Conservation (phyloP, 148 eudicot genomes). For the Vaccinium corymbosum region DNA sequence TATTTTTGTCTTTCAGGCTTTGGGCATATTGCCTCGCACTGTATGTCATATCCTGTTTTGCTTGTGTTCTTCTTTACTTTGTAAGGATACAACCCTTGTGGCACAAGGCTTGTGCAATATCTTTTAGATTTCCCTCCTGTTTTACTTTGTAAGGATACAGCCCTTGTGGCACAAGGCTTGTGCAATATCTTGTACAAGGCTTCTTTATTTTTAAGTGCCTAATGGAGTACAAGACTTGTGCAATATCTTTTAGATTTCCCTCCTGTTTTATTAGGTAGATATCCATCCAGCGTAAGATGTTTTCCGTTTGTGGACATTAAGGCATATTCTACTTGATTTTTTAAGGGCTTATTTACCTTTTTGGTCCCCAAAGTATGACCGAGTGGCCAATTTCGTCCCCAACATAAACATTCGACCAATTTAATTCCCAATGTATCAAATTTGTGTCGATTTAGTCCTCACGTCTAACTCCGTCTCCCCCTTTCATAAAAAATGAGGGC, state of each 20-base stretch:
- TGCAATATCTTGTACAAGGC: too few relatives aligned
- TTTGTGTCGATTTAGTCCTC: too few relatives aligned
- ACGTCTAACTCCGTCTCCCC: too few relatives aligned
- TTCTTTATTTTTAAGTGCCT: too few relatives aligned
- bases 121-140: neutral
- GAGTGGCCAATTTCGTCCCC: too few relatives aligned
- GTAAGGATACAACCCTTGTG: constrained; percentile 50
- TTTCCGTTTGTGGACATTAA: constrained; percentile 12
- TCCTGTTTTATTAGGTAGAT: neutral
- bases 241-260: neutral
- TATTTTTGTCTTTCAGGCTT: constrained; percentile 52
- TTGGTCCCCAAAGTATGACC: too few relatives aligned
- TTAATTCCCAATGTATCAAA: too few relatives aligned
- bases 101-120: neutral
- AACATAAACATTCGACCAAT: too few relatives aligned
- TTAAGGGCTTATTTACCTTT: constrained; percentile 12
- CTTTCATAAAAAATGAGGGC: too few relatives aligned
- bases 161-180: too few relatives aligned
- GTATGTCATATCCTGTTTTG: constrained; percentile 60
- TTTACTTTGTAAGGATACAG: neutral
- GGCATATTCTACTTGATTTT: constrained; percentile 10
- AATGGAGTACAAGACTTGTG: neutral
- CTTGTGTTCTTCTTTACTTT: constrained; percentile 79
- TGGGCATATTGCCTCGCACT: constrained; percentile 83
- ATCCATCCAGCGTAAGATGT: neutral